phyloP scores from a whole-genome alignment of 2,329 filamentous ascomycete genomes.

The Trichoderma semiorbis region DNA sequence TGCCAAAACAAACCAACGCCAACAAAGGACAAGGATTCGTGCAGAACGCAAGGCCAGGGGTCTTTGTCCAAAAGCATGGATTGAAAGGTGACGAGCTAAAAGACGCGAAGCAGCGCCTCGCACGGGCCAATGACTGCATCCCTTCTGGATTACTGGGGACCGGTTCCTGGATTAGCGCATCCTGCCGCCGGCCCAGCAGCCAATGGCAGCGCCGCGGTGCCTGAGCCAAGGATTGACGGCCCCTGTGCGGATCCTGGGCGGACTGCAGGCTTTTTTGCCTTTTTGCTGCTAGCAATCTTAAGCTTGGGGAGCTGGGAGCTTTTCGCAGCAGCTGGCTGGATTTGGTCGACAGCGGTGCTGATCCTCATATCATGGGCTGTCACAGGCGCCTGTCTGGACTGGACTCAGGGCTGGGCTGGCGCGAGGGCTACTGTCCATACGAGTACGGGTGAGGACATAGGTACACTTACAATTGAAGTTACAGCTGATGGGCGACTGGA shows the following conservation, averaged over 20 bases:
- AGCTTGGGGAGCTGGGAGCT: not conserved
- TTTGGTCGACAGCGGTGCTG: not conserved
- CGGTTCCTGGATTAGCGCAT: conserved; percentile 29
- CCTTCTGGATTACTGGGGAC: not conserved
- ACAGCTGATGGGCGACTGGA: not conserved
- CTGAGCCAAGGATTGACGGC: conserved; percentile 23
- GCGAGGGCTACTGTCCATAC: no score
- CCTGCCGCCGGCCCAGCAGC: conserved; percentile 13
- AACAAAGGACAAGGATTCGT: not conserved
- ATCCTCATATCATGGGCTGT: conserved; percentile 1
- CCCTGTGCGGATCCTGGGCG: conserved; percentile 19
- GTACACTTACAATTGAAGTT: not conserved
- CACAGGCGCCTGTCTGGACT: not conserved
- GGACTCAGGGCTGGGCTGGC: not conserved
- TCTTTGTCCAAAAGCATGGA: not conserved
- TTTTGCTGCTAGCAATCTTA: not conserved
- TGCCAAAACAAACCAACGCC: not conserved
- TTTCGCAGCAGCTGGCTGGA: not conserved
- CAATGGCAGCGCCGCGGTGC: conserved; percentile 26
- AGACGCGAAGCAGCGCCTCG: not conserved
- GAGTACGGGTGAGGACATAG: not conserved
- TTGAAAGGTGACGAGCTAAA: not conserved
- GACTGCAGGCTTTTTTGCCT: not conserved
- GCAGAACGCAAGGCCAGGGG: not conserved
- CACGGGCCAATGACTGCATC: conserved; percentile 14